Conservation (phyloP, 2,329 filamentous ascomycete genomes). For the Fusarium heterosporum region DNA sequence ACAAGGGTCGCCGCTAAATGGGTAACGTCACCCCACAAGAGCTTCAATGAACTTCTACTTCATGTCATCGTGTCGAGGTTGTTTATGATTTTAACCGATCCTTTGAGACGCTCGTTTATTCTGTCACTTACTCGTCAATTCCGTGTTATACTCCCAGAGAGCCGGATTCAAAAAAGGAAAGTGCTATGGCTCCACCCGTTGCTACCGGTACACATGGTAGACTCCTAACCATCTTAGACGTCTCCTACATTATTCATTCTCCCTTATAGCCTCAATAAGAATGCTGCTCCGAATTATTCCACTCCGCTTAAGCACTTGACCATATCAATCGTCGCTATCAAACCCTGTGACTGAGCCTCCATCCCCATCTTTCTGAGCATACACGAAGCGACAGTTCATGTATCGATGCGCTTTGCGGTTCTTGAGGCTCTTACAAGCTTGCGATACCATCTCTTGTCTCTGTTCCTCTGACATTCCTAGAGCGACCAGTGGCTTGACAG, state of each 20-base stretch:
- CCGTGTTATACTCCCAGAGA: background rate
- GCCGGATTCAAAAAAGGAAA: background rate
- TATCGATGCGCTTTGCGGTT: conserved; percentile 56
- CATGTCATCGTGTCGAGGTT: background rate
- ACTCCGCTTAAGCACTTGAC: background rate
- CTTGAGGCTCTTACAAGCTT: conserved; percentile 51
- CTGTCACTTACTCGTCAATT: background rate
- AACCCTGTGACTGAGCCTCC: background rate
- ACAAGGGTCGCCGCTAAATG: conserved; percentile 14
- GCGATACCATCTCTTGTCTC: conserved; percentile 50
- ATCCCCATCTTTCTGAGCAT: conserved; percentile 55
- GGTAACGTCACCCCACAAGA: conserved; percentile 19
- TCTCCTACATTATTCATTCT: background rate
- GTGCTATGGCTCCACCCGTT: background rate
- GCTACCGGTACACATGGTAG: background rate
- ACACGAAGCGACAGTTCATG: conserved; percentile 57
- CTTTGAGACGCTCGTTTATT: background rate
- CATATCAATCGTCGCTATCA: background rate
- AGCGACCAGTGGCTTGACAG: conserved; percentile 56
- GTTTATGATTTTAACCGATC: background rate
- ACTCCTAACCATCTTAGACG: background rate
- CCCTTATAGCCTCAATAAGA: background rate
- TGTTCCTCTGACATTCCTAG: conserved; percentile 52
- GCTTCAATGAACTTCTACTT: conserved; percentile 9
- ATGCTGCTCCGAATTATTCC: background rate